phyloP scores from a whole-genome alignment of 805 yeast genomes.

The Hyphopichia homilentoma region DNA sequence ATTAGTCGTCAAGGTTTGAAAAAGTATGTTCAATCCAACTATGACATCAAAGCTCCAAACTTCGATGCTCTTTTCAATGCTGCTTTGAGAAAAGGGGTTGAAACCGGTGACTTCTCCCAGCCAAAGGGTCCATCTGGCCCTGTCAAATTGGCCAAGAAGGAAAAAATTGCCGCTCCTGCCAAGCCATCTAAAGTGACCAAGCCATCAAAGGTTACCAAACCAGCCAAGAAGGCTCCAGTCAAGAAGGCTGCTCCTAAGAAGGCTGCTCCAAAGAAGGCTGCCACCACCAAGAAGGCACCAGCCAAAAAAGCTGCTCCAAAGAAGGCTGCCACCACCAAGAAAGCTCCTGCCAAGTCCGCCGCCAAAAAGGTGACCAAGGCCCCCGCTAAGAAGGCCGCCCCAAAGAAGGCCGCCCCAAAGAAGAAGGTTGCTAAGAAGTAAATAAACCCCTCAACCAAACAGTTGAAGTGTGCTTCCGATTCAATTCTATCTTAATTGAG shows the following conservation, averaged over 20 bases:
- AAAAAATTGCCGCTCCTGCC: constrained; percentile 23
- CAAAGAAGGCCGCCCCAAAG: constrained; percentile 1
- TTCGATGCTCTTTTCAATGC: constrained; percentile 75
- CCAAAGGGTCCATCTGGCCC: constrained; percentile 93
- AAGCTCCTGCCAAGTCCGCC: constrained; percentile 10
- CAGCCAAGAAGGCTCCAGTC: constrained; percentile 18
- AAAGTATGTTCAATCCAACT: constrained; percentile 69
- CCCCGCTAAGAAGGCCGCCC: constrained; percentile 1
- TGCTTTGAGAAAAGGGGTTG: constrained; percentile 80
- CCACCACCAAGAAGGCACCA: constrained; percentile 20
- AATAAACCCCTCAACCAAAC: constrained; percentile 1
- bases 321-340: constrained; percentile 17
- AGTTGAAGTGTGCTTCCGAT: no score
- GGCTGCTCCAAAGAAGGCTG: constrained; percentile 19
- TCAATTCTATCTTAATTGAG: no score
- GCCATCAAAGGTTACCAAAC: constrained; percentile 19
- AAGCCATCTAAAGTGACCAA: constrained; percentile 21
- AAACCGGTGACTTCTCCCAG: constrained; percentile 69
- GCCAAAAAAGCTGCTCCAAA: constrained; percentile 23
- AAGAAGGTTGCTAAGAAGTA: constrained; percentile 2
- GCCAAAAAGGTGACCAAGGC: constrained; percentile 9
- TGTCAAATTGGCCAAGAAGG: constrained; percentile 58
- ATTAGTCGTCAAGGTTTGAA: constrained; percentile 79
- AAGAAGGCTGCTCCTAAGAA: constrained; percentile 13
- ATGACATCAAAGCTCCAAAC: constrained; percentile 53